Evolutionary conservation across 176 grass and related monocot species (phyloP).

Genomic region (Areca catechu): DNA sequence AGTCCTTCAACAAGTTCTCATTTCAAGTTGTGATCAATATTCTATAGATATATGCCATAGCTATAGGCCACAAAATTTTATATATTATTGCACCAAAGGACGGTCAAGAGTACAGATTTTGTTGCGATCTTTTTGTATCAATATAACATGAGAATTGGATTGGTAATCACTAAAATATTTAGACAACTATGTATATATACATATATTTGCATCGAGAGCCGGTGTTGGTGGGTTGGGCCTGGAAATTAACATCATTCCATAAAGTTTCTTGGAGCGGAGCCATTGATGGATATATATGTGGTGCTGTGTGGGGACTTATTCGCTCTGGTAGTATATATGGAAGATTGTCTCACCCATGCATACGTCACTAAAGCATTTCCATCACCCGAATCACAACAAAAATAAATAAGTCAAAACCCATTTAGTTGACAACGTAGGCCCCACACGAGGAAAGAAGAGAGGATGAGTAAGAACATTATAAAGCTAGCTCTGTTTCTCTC

Average conservation of each 20-base stretch:
- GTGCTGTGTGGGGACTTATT: conserved; percentile 9
- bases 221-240: conserved; percentile 10
- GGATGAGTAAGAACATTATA: conserved; percentile 44
- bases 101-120: not conserved
- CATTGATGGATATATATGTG: conserved; percentile 27
- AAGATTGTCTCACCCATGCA: conserved; percentile 38
- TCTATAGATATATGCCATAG: too few relatives aligned
- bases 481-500: conserved; percentile 31
- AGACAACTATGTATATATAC: conserved; percentile 1
- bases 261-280: conserved; percentile 7
- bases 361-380: conserved; percentile 14
- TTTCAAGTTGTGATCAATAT: too few relatives aligned
- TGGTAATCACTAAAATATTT: conserved; percentile 16
- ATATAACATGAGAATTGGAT: conserved; percentile 17
- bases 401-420: conserved; percentile 35
- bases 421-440: conserved; percentile 27
- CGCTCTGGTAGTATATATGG: conserved; percentile 35
- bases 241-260: conserved; percentile 22
- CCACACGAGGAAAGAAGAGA: conserved; percentile 29
- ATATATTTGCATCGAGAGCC: conserved; percentile 30
- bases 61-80: too few relatives aligned
- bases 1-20: too few relatives aligned
- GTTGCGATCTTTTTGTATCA: conserved; percentile 2
- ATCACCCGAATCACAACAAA: not conserved
- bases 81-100: too few relatives aligned